Percentiles rank a stretch among this genome's conserved stretches.
These are phyloP conservation scores for Saururus chinensis DNA, from an alignment of 164 flowering plant species.

Conservation along the genomic window DNA sequence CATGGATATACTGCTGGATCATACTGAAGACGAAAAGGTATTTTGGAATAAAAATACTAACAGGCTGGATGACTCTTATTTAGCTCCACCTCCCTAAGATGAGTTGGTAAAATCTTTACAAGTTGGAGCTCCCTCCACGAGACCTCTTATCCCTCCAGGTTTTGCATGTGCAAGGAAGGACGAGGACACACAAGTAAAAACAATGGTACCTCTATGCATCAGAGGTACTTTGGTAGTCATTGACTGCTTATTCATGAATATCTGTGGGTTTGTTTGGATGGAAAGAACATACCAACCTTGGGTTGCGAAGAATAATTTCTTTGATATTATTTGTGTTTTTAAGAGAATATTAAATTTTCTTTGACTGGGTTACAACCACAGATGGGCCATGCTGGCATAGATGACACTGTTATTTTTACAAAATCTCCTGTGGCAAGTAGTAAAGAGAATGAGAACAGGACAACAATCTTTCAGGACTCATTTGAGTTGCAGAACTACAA, in stretches of 20 bases:
- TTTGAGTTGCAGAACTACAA: constrained; percentile 22
- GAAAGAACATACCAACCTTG: too few species aligned
- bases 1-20: constrained; percentile 23
- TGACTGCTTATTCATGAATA: background rate
- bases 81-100: constrained; percentile 14
- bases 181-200: constrained; percentile 33
- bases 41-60: constrained; percentile 11
- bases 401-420: constrained; percentile 16
- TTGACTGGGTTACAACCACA: constrained; percentile 14
- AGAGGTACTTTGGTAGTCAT: constrained; percentile 28
- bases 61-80: constrained; percentile 20
- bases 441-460: constrained; percentile 19
- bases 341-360: background rate
- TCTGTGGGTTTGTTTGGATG: too few species aligned
- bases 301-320: background rate
- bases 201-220: constrained; percentile 9
- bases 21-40: constrained; percentile 35
- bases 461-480: constrained; percentile 12
- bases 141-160: constrained; percentile 96
- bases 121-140: constrained; percentile 36
- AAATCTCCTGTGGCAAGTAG: constrained; percentile 14
- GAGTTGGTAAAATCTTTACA: constrained; percentile 34
- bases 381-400: constrained; percentile 30
- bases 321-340: background rate
- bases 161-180: constrained; percentile 45